These are phyloP conservation scores for Marchantia paleacea DNA, from an alignment of 225 moss, liverwort and hornwort genomes.

Conservation along the genomic window DNA sequence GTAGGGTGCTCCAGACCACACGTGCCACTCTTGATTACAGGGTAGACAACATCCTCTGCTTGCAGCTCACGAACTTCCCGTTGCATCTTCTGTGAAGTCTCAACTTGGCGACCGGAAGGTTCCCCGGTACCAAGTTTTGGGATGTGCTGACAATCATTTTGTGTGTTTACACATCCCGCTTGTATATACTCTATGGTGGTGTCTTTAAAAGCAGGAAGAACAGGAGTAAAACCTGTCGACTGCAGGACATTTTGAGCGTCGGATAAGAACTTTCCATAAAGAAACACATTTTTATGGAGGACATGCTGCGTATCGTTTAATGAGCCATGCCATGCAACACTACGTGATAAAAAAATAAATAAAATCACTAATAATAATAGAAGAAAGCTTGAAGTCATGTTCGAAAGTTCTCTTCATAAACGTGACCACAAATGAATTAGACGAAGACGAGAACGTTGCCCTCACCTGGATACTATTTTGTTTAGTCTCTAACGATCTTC, in stretches of 20 bases:
- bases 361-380: too few species aligned
- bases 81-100: slow-evolving; percentile 5
- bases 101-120: not conserved
- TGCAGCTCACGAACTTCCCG: slow-evolving; percentile 9
- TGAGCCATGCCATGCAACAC: not conserved
- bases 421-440: not conserved
- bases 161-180: not conserved
- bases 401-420: not conserved
- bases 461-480: slow-evolving; percentile 20
- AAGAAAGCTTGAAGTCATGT: not conserved
- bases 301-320: not conserved
- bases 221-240: not conserved
- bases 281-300: not conserved
- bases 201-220: not conserved
- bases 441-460: not conserved
- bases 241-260: not conserved
- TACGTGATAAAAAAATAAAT: too few species aligned
- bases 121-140: not conserved
- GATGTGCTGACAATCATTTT: not conserved
- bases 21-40: not conserved
- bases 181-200: not conserved
- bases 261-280: not conserved
- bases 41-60: not conserved
- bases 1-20: slow-evolving; percentile 4
- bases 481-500: slow-evolving; percentile 8